phyloP scores from a whole-genome alignment of 23 red algal genomes.

The Gracilaria domingensis region DNA sequence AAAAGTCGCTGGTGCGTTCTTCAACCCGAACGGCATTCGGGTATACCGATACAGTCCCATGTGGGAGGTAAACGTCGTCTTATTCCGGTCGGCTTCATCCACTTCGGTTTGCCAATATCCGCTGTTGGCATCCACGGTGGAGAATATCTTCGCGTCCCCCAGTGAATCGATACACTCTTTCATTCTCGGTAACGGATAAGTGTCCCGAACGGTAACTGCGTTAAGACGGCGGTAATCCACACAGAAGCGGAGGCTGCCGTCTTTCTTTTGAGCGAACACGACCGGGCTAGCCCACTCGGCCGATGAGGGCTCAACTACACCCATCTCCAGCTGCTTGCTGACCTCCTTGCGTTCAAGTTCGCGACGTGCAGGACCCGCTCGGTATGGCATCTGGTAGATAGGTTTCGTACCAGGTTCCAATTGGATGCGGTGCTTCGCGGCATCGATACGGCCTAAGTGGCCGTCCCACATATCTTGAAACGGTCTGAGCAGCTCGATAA shows the following conservation, averaged over 20 bases:
- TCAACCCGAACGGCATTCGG: slow-evolving; percentile 10
- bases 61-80: slow-evolving; percentile 21
- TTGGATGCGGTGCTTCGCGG: too few species aligned
- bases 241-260: not conserved
- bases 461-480: too few species aligned
- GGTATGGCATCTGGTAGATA: too few species aligned
- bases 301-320: not conserved
- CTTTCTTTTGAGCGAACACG: not conserved
- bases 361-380: too few species aligned
- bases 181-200: slow-evolving; percentile 36
- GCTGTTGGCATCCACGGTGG: slow-evolving; percentile 20
- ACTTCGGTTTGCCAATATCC: slow-evolving; percentile 27
- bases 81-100: slow-evolving; percentile 11
- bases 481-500: not conserved
- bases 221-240: slow-evolving; percentile 1
- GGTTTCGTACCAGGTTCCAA: too few species aligned
- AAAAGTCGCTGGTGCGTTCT: slow-evolving; percentile 13
- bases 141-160: slow-evolving; percentile 24
- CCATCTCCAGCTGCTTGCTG: not conserved
- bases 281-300: not conserved
- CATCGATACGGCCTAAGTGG: too few species aligned
- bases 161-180: slow-evolving; percentile 29
- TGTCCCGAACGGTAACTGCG: not conserved
- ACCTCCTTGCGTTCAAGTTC: too few species aligned
- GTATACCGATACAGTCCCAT: not conserved